Evolutionary conservation across 2,329 filamentous ascomycete species (phyloP).

Genomic region (Diplodia corticola): DNA sequence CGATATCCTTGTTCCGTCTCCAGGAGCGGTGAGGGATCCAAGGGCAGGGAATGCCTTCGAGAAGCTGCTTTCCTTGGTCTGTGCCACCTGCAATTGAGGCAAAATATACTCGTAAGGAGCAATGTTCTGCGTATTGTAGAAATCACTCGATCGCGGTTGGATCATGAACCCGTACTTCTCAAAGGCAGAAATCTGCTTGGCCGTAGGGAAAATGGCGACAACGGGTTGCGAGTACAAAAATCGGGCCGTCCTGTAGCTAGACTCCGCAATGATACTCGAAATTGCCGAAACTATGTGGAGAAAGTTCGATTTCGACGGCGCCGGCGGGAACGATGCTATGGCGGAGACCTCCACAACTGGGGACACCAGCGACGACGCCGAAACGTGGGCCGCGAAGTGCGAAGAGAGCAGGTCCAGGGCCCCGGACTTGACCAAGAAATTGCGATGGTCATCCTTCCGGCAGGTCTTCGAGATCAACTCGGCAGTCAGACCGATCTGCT

Average conservation of each 20-base stretch:
- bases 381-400: slow-evolving; percentile 57
- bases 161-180: slow-evolving; percentile 20
- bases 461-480: slow-evolving; percentile 64
- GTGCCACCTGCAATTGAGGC: slow-evolving; percentile 41
- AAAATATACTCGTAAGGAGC: slow-evolving; percentile 30
- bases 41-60: slow-evolving; percentile 48
- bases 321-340: slow-evolving; percentile 46
- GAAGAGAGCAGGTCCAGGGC: slow-evolving; percentile 77
- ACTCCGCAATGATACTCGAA: slow-evolving; percentile 73
- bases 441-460: slow-evolving; percentile 67
- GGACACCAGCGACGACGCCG: slow-evolving; percentile 29
- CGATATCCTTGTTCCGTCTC: slow-evolving; percentile 29
- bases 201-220: slow-evolving; percentile 28
- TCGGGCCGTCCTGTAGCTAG: slow-evolving; percentile 73
- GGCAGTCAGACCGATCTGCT: slow-evolving; percentile 63
- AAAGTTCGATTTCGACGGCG: slow-evolving; percentile 60
- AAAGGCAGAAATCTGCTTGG: background rate
- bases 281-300: slow-evolving; percentile 75
- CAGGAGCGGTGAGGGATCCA: slow-evolving; percentile 31
- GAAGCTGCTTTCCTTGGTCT: slow-evolving; percentile 40
- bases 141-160: slow-evolving; percentile 1
- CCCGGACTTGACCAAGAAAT: slow-evolving; percentile 68
- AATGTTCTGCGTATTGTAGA: slow-evolving; percentile 8
- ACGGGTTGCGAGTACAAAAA: slow-evolving; percentile 47
- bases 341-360: slow-evolving; percentile 28